phyloP scores from a whole-genome alignment of 2,329 filamentous ascomycete genomes.

The Diaporthe nobilis region DNA sequence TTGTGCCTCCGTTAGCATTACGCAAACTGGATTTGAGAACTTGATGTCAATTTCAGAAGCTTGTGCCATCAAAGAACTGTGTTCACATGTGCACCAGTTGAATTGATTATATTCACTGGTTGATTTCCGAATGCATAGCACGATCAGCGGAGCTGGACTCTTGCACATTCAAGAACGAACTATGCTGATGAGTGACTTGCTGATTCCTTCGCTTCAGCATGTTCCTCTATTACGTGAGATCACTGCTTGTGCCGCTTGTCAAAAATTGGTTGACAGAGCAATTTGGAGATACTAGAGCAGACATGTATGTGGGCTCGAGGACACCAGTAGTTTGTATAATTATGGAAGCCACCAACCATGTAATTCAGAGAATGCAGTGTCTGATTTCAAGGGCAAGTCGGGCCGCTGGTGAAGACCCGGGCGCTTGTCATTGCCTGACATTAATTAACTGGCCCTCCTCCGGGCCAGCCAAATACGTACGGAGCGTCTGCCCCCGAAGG shows the following conservation, averaged over 20 bases:
- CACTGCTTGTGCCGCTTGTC: background rate
- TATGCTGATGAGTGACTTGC: background rate
- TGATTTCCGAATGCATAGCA: background rate
- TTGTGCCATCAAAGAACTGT: background rate
- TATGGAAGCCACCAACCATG: background rate
- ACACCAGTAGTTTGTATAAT: background rate
- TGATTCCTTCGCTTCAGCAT: too few species aligned
- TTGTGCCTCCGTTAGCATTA: background rate
- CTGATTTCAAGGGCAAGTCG: background rate
- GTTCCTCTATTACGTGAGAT: background rate
- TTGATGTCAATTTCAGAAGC: background rate
- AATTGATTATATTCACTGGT: background rate
- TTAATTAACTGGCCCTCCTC: conserved; percentile 4
- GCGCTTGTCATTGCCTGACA: background rate
- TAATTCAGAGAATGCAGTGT: background rate
- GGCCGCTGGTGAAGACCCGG: background rate
- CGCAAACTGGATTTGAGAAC: background rate
- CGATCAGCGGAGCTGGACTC: background rate
- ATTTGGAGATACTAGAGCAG: background rate
- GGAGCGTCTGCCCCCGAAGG: conserved; percentile 2
- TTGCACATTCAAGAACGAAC: background rate
- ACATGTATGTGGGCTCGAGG: too few species aligned
- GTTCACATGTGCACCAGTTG: background rate
- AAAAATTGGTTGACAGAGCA: background rate
- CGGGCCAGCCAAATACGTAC: background rate